Base-by-base conservation (phyloP, 805 yeast genomes). In the Ogataea methylovora region DNA sequence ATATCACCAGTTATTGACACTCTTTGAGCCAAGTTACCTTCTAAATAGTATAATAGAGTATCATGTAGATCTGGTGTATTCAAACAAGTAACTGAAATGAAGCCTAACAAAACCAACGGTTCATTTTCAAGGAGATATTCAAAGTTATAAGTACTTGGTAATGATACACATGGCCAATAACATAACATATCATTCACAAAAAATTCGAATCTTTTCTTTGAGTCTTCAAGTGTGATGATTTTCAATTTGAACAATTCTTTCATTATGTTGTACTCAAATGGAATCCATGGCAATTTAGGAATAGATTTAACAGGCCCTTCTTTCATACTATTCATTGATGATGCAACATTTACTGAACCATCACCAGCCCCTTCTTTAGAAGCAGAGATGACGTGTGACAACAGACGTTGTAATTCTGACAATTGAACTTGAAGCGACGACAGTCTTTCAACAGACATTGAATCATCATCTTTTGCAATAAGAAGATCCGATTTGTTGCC, bases 91-190 rank as follows among this genome's bases (percentile, higher is more conserved):
- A 65, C 75, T 12, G 67, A 60, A 13, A 72, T 57, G 36, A 66
- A 65, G 2, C 69, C 58, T 18, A 64, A 42, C 13, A 73, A 49
- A 1, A 69, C 46, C 27, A 69, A 39, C 0, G 78, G 77, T 25
- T 64, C 61, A 29, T 63, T 48, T 15, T 63, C 63, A 10, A 63
- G 30, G 14, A 71, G 41, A 48, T 57, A 58, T 13, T 69, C 65
- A 40, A 62, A 71, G 12, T 61, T 52, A 21, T 57, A 57, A 26
- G 46, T 38, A 1, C 34, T 22, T 0, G 76, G 67, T 21, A 72
- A 48, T 12, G 71, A 58, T 3, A 69, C 54, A 27, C 69, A 58
- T 8, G 79, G 79, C 63, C 71, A 73, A 45, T 55, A 69, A 10
- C 63, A 56, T 12, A 67, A 45, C 52, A 71, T 56, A 10, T 63